phyloP scores from a whole-genome alignment of 495 filamentous ascomycete species.

The Penicillium roqueforti region DNA sequence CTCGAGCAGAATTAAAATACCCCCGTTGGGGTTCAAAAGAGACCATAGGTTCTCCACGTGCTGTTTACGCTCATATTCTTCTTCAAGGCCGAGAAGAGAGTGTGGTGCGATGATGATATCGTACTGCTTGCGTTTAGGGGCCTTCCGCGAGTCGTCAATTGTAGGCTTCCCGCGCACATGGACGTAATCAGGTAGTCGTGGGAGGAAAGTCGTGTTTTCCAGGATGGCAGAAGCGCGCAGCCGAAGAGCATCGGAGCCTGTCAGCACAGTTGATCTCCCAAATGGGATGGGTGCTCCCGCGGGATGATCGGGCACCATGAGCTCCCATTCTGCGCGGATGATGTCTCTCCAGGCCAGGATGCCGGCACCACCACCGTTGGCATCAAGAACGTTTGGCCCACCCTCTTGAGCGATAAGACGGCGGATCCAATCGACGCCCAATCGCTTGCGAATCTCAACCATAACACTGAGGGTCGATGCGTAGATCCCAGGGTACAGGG shows the following conservation, averaged over 20 bases:
- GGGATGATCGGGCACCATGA: conserved; percentile 49
- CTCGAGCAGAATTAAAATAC: conserved; percentile 82
- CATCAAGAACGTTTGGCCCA: conserved; percentile 80
- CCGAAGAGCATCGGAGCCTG: conserved; percentile 63
- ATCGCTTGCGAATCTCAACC: conserved; percentile 77
- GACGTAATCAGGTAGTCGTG: conserved; percentile 87
- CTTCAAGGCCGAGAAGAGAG: conserved; percentile 64
- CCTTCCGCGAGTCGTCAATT: conserved; percentile 36
- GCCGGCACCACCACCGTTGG: conserved; percentile 78
- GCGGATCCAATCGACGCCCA: conserved; percentile 76
- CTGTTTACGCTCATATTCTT: conserved; percentile 69
- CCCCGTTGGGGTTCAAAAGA: conserved; percentile 77
- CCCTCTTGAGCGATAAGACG: conserved; percentile 59
- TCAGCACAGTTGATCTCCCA: conserved; percentile 59
- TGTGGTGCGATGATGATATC: conserved; percentile 91
- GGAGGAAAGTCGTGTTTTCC: conserved; percentile 86
- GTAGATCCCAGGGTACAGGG: conserved; percentile 76
- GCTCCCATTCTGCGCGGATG: conserved; percentile 71
- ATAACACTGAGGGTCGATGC: conserved; percentile 67
- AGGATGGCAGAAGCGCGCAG: conserved; percentile 71
- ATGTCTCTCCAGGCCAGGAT: conserved; percentile 82
- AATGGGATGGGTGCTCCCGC: conserved; percentile 40
- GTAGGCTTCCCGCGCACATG: conserved; percentile 52
- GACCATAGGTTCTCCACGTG: conserved; percentile 84
- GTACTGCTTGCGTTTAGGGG: conserved; percentile 67